These are phyloP conservation scores for Schoenoplectus tabernaemontani DNA, from an alignment of 202 grass and related monocot species.

Conservation along the genomic window DNA sequence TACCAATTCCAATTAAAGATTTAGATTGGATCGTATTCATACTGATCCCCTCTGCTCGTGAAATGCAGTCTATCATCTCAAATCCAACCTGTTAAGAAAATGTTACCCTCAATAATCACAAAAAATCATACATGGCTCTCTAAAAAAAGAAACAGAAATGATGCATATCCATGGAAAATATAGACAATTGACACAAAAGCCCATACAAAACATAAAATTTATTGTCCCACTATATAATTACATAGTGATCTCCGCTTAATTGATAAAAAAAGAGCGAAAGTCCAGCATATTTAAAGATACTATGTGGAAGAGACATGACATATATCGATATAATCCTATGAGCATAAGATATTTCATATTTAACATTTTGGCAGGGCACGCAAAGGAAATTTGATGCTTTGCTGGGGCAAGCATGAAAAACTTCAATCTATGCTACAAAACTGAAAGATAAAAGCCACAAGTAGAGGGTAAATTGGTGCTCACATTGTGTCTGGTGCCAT, in stretches of 20 bases:
- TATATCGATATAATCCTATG: neutral
- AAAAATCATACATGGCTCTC: neutral
- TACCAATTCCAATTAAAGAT: slow-evolving; percentile 84
- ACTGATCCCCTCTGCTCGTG: slow-evolving; percentile 43
- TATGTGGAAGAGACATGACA: neutral
- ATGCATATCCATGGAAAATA: neutral
- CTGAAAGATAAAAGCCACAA: neutral
- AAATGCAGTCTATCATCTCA: slow-evolving; percentile 86
- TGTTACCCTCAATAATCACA: neutral
- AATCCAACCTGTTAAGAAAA: slow-evolving; percentile 56
- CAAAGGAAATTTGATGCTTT: neutral
- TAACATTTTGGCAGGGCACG: neutral
- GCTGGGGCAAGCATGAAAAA: neutral
- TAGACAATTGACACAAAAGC: neutral
- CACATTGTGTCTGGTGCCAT: slow-evolving; percentile 91
- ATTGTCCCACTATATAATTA: neutral
- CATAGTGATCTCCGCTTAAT: too few species aligned
- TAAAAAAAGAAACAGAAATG: neutral
- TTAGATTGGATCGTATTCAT: slow-evolving; percentile 92
- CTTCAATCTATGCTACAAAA: neutral
- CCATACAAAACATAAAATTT: neutral
- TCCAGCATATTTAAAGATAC: neutral
- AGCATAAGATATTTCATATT: neutral
- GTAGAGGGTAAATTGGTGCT: neutral
- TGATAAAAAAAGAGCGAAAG: neutral